These are phyloP conservation scores for Coelastrella sp. DNA, from an alignment of 139 green algal species.

Conservation along the genomic window DNA sequence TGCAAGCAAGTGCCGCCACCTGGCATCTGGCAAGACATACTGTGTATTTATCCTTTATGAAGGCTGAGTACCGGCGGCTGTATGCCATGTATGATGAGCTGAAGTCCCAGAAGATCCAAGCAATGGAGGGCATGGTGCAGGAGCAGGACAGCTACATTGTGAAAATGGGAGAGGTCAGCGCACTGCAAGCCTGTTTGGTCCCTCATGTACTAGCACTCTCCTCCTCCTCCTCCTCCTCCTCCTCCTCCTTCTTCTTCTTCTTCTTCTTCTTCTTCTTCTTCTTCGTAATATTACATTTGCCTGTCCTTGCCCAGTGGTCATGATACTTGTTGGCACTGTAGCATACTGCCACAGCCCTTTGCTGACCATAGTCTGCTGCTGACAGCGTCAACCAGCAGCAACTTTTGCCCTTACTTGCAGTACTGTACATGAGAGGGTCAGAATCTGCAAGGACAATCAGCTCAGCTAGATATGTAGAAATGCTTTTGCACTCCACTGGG, in stretches of 20 bases:
- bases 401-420: too few relatives aligned
- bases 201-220: background rate
- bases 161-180: slow-evolving; percentile 20
- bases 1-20: background rate
- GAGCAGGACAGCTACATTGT: slow-evolving; percentile 49
- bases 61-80: slow-evolving; percentile 42
- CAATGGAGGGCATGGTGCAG: slow-evolving; percentile 43
- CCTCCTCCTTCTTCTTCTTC: too few relatives aligned
- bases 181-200: background rate
- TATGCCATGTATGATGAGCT: slow-evolving; percentile 46
- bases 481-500: too few relatives aligned
- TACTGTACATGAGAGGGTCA: too few relatives aligned
- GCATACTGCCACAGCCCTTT: too few relatives aligned
- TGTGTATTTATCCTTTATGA: background rate
- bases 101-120: slow-evolving; percentile 43
- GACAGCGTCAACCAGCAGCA: too few relatives aligned
- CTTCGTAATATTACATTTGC: background rate
- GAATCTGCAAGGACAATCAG: too few relatives aligned
- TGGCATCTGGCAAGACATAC: background rate
- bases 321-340: too few relatives aligned
- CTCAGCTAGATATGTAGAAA: too few relatives aligned
- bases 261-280: too few relatives aligned
- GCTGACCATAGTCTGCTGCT: too few relatives aligned
- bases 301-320: background rate
- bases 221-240: too few relatives aligned